Percentiles rank a stretch among this genome's conserved stretches.
phyloP scores from a whole-genome alignment of 1,284 basidiomycete genomes.

The Cryptococcus sp. region DNA sequence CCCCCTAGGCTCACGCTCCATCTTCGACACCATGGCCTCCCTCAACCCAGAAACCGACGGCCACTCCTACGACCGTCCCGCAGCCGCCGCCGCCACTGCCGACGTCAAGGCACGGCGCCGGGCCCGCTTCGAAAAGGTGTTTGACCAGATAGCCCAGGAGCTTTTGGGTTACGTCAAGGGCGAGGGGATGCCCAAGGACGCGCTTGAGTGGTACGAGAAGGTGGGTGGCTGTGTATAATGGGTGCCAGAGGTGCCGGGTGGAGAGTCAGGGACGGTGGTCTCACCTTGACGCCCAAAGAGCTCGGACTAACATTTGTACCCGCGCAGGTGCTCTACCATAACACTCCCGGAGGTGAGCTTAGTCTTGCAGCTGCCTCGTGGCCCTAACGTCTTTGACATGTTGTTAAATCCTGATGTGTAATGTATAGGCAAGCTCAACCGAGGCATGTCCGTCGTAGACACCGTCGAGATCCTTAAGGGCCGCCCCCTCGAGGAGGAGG shows the following conservation, averaged over 20 bases:
- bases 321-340: conserved; percentile 80
- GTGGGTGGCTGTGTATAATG: conserved; percentile 51
- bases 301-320: background rate
- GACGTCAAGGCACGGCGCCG: conserved; percentile 32
- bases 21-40: background rate
- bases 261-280: background rate
- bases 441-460: conserved; percentile 92
- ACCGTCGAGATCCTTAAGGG: conserved; percentile 85
- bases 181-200: conserved; percentile 76
- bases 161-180: conserved; percentile 61
- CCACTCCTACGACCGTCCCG: conserved; percentile 17
- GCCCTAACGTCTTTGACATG: background rate
- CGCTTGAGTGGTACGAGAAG: conserved; percentile 72
- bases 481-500: conserved; percentile 61
- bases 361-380: background rate
- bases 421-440: conserved; percentile 78
- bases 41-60: conserved; percentile 18
- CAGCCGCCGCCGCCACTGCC: conserved; percentile 7
- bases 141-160: conserved; percentile 57
- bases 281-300: background rate
- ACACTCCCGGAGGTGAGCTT: conserved; percentile 71
- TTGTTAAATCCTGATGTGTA: background rate
- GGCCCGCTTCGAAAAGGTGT: conserved; percentile 52
- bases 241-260: background rate
- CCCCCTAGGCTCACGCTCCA: background rate